Percentiles rank a stretch among this genome's conserved stretches.
These are phyloP conservation scores for Cupressus sempervirens DNA, from an alignment of 75 land plant species.

Conservation along the genomic window DNA sequence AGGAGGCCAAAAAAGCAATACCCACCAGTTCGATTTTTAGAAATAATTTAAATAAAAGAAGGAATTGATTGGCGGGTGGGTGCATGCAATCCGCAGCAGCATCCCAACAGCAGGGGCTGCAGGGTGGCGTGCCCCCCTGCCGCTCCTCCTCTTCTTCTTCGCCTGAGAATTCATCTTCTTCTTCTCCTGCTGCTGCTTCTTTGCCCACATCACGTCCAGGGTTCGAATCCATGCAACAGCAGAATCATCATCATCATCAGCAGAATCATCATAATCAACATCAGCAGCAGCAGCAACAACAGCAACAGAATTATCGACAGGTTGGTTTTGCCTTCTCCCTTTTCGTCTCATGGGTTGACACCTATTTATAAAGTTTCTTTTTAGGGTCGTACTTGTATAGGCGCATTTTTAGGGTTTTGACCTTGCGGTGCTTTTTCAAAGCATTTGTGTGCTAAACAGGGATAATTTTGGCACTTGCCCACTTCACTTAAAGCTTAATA, in stretches of 20 bases:
- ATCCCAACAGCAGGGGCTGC: constrained; percentile 11
- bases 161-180: constrained; percentile 15
- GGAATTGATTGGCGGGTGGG: background rate
- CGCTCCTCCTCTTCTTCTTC: constrained; percentile 19
- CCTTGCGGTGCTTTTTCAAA: background rate
- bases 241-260: constrained; percentile 29
- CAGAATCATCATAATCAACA: background rate
- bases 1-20: background rate
- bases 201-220: constrained; percentile 23
- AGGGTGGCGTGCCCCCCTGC: constrained; percentile 1
- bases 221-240: constrained; percentile 46
- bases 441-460: background rate
- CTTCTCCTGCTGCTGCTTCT: constrained; percentile 23
- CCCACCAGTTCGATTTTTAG: background rate
- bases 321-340: background rate
- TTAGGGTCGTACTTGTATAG: background rate
- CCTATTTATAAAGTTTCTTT: background rate
- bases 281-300: background rate
- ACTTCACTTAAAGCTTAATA: background rate
- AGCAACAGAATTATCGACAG: background rate
- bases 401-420: background rate
- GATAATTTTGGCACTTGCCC: background rate
- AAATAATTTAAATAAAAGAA: background rate
- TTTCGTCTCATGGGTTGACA: background rate
- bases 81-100: constrained; percentile 15